Evolutionary conservation across 225 moss, liverwort and hornwort genomes (phyloP), one percentile per base, ranked within the genome.

Genomic region (Bryum argenteum): DNA sequence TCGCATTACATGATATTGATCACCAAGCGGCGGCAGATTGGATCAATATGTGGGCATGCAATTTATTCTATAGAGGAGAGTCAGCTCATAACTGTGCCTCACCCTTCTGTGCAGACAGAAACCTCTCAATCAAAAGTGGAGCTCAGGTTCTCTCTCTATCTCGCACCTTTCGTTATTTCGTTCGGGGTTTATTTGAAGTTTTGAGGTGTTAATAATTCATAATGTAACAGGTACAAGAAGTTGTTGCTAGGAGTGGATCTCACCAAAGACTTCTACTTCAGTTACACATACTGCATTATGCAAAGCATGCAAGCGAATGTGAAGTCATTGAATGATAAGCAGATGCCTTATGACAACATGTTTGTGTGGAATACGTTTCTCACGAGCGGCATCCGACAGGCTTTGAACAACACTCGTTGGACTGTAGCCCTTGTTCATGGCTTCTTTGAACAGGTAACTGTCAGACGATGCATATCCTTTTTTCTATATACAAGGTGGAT

Each of bases 321-420:
- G 33, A 84, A 69, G 67, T 65, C 78, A 24, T 66, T 75, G 60
- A 80, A 90, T 54, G 81, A 87, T 72, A 90, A 87, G 26, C 85
- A 85, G 65, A 58, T 90, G 75, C 91, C 90, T 5, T 97, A 94
- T 68, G 91, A 87, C 26, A 97, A 89, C 71, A 97, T 97, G 97
- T 97, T 97, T 82, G 97, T 97, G 65, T 97, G 97, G 97, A 97
- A 97, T 77, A 91, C 94, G 53, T 94, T 81, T 75, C 91, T 94
- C 33, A 94, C 94, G 50, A 77, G 90, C 65, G 77, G 84, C 66
- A 88, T 97, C 72, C 93, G 91, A 38, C 76, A 87, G 43, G 71
- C 86, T 37, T 86, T 97, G 65, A 84, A 87, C 59, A 92, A 76
- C 65, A 86, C 87, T 55, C 83, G 81, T 24, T 97, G 97, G 97